Evolutionary conservation across 305 asterid species (phyloP), one percentile per base, ranked within the genome.

Genomic region (Solanum hybrid): DNA sequence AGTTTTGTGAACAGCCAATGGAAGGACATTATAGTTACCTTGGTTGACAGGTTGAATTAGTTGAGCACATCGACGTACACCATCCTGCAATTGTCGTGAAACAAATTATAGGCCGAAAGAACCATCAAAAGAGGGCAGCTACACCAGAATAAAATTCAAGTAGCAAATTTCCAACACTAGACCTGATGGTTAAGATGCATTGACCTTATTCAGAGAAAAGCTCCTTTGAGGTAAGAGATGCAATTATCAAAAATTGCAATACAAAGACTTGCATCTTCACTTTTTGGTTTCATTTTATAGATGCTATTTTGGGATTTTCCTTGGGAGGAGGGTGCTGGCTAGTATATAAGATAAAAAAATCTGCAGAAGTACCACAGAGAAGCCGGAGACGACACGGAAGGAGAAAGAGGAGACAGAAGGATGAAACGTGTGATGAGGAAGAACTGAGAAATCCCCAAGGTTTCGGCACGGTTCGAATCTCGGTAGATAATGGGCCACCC

Each of bases 1-100:
- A 81, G 86, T 42, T 81, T 2, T 42, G 26, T 42, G 15, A 45
- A 27, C 86, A 27, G 13, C 38, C 38, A 82, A 42, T 27, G 17
- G 37, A 26, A 81, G 73, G 31, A 84, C 19, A 51, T 19, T 31
- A 51, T 51, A 31, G 92, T 86, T 94, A 95, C 98, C 97, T 91
- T 78, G 93, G 91, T 88, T 91, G 80, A 27, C 85, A 78, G 98
- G 96, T 89, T 92, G 85, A 69, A 94, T 86, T 91, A 96, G 93
- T 80, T 86, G 93, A 85, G 95, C 98, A 94, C 94, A 93, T 77
- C 91, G 91, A 80, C 24, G 90, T 45, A 69, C 87, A 73, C 90
- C 95, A 77, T 89, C 93, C 99, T 96, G 91, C 87, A 86, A 90
- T 51, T 87, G 29, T 60, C 84, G 40, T 24, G 31, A 89, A 36